Evolutionary conservation across 2,329 filamentous ascomycete species (phyloP).

Genomic region (Aspergillus vadensis): DNA sequence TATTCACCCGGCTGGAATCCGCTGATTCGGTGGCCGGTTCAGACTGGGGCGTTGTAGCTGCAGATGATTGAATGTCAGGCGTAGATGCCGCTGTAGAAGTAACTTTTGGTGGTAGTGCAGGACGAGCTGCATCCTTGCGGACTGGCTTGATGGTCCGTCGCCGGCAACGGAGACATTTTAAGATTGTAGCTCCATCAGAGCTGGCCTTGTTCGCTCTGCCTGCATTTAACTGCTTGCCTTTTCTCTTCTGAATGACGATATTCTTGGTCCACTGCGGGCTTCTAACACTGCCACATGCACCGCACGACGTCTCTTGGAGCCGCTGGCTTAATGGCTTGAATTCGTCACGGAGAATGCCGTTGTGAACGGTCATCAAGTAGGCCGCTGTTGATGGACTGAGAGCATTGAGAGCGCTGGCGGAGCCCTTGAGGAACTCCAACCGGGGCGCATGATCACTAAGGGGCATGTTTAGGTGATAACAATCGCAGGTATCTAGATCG

Average conservation of each 20-base stretch:
- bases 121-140: constrained; percentile 19
- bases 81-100: constrained; percentile 13
- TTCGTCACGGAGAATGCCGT: constrained; percentile 38
- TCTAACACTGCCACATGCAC: constrained; percentile 44
- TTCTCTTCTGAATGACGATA: constrained; percentile 28
- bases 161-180: constrained; percentile 42
- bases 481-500: not conserved
- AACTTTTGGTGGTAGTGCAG: constrained; percentile 16
- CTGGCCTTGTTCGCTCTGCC: constrained; percentile 13
- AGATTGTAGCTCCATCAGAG: constrained; percentile 32
- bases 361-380: constrained; percentile 43
- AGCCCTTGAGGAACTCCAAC: constrained; percentile 41
- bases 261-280: constrained; percentile 33
- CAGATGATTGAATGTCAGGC: constrained; percentile 12
- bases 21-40: constrained; percentile 9
- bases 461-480: constrained; percentile 17
- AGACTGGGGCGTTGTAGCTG: constrained; percentile 14
- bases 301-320: constrained; percentile 40
- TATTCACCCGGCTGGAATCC: constrained; percentile 19
- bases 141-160: constrained; percentile 34
- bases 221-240: constrained; percentile 14
- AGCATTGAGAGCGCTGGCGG: constrained; percentile 35
- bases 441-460: constrained; percentile 28
- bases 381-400: constrained; percentile 45
- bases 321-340: constrained; percentile 34